Percentiles rank a stretch among this genome's conserved stretches.
Conservation (phyloP, 371 early-diverging fungal genomes). For the Mortierella sp. region DNA sequence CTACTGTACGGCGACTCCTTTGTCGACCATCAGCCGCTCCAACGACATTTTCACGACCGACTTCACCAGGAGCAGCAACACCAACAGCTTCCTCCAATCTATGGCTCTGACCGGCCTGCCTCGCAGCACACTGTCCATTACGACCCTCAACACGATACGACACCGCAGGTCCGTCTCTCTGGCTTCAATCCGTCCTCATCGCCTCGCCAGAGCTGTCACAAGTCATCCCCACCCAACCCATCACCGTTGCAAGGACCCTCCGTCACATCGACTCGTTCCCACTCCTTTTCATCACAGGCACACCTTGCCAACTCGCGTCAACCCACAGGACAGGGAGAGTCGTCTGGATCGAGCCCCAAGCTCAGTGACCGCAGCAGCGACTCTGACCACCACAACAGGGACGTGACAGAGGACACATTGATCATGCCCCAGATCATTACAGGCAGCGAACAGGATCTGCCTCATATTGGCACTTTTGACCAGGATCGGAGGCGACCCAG, state of each 20-base stretch:
- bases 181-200: neutral
- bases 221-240: slow-evolving; percentile 5
- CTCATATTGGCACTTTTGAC: slow-evolving; percentile 1
- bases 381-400: slow-evolving; percentile 26
- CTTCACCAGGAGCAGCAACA: neutral
- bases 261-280: slow-evolving; percentile 24
- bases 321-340: slow-evolving; percentile 2
- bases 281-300: slow-evolving; percentile 38
- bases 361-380: slow-evolving; percentile 28
- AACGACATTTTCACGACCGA: slow-evolving; percentile 38
- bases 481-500: neutral
- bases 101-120: neutral
- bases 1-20: slow-evolving; percentile 44
- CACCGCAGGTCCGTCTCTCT: neutral
- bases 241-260: slow-evolving; percentile 22
- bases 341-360: slow-evolving; percentile 29
- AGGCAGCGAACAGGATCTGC: slow-evolving; percentile 5
- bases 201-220: neutral
- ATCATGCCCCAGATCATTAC: slow-evolving; percentile 54
- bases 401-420: slow-evolving; percentile 35
- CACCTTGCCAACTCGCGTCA: slow-evolving; percentile 11
- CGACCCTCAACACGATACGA: neutral
- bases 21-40: slow-evolving; percentile 49
- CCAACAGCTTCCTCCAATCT: neutral
- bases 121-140: slow-evolving; percentile 4